Conservation (phyloP, 768 basidiomycete species). For the Tulasnella sp. region DNA sequence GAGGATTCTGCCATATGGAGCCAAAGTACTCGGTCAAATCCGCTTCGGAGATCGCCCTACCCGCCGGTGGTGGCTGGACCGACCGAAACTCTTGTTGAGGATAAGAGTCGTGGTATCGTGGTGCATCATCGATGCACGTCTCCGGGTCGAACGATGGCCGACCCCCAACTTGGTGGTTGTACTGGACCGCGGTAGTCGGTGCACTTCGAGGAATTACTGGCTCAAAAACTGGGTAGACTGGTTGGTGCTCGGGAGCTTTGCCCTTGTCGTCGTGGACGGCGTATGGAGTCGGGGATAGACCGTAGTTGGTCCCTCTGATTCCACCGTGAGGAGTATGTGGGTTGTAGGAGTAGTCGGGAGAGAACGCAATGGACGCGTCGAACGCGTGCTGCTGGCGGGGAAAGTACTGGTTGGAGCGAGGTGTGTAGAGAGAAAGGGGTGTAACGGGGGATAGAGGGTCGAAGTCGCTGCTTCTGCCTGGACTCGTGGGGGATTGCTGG, state of each 20-base stretch:
- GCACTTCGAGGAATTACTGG: background rate
- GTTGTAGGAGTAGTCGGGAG: background rate
- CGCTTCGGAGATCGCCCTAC: background rate
- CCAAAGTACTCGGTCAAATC: conserved; percentile 3
- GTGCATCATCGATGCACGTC: background rate
- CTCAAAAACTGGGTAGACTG: background rate
- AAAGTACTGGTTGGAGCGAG: background rate
- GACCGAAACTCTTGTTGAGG: background rate
- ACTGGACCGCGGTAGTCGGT: background rate
- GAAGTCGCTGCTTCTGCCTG: background rate
- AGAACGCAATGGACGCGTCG: background rate
- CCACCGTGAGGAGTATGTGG: background rate
- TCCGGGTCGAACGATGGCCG: background rate
- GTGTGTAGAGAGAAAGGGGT: background rate
- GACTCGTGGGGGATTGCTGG: background rate
- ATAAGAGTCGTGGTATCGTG: background rate
- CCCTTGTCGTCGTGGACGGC: background rate
- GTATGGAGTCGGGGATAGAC: background rate
- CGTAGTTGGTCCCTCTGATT: background rate
- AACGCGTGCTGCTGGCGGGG: background rate
- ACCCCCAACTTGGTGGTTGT: background rate
- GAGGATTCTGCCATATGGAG: background rate
- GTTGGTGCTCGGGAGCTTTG: background rate
- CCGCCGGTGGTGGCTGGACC: background rate
- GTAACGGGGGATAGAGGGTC: background rate